phyloP scores from a whole-genome alignment of 1,139 yeast species.

The Hanseniaspora uvarum region DNA sequence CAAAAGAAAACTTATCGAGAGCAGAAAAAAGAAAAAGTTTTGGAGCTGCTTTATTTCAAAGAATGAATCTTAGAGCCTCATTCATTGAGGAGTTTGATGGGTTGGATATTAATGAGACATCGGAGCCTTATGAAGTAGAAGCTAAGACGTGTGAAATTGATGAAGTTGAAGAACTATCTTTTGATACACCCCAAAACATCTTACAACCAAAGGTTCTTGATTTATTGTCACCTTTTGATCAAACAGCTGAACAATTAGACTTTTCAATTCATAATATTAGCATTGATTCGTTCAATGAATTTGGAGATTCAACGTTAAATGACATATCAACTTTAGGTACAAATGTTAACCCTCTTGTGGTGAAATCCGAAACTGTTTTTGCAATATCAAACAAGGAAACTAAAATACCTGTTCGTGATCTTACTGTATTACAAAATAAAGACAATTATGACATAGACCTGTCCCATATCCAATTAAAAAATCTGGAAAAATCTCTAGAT shows the following conservation, averaged over 20 bases:
- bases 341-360: background rate
- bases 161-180: background rate
- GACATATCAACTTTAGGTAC: background rate
- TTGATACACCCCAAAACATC: background rate
- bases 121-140: background rate
- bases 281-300: background rate
- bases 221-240: background rate
- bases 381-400: background rate
- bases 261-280: background rate
- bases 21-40: slow-evolving; percentile 12
- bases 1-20: background rate
- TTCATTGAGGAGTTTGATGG: background rate
- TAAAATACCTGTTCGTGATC: slow-evolving; percentile 1
- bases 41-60: slow-evolving; percentile 9
- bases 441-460: background rate
- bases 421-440: background rate
- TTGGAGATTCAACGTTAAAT: background rate
- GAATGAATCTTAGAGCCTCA: slow-evolving; percentile 9
- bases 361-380: background rate
- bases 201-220: background rate
- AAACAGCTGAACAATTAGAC: background rate
- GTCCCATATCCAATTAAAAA: background rate
- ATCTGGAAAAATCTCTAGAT: background rate
- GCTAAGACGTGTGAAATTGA: too few relatives aligned
- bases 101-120: background rate